Evolutionary conservation across 768 basidiomycete species (phyloP).

Genomic region (Rhizopogon vinicolor): DNA sequence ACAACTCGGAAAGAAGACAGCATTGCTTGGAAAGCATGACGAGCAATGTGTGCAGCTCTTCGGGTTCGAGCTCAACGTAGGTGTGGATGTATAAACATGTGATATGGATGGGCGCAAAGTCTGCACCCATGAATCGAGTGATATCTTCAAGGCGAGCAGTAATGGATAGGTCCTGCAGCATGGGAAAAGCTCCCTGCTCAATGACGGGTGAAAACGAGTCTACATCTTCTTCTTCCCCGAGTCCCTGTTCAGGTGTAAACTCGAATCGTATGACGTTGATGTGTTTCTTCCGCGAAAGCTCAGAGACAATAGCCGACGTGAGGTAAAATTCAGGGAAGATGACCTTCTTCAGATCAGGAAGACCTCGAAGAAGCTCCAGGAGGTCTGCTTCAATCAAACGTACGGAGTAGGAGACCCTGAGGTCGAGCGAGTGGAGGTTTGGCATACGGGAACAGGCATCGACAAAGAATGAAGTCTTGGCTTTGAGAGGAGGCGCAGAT

Average conservation of each 20-base stretch:
- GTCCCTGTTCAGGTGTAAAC: conserved; percentile 43
- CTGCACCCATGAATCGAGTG: conserved; percentile 36
- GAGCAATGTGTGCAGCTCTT: conserved; percentile 38
- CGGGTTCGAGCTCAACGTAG: conserved; percentile 36
- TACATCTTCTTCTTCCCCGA: conserved; percentile 41
- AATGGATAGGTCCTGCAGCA: conserved; percentile 47
- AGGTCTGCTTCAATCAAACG: conserved; percentile 36
- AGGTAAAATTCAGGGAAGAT: conserved; percentile 48
- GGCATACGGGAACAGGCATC: conserved; percentile 49
- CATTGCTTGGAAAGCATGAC: conserved; percentile 44
- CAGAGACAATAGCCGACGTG: conserved; percentile 42
- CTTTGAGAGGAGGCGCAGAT: conserved; percentile 20
- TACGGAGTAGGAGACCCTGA: conserved; percentile 40
- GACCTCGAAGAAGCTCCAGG: conserved; percentile 32
- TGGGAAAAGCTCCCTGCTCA: conserved; percentile 46
- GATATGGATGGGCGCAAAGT: conserved; percentile 45
- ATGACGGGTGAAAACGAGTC: conserved; percentile 39
- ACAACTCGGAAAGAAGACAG: conserved; percentile 39
- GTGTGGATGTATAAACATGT: conserved; percentile 49
- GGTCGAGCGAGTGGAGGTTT: conserved; percentile 39
- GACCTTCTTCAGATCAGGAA: conserved; percentile 42
- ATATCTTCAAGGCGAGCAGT: conserved; percentile 42
- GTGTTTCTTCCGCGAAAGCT: conserved; percentile 37
- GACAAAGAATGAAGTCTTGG: conserved; percentile 21
- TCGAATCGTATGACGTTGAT: conserved; percentile 49